Evolutionary conservation across 352 stramenopile genomes (phyloP).

Genomic region (Phytophthora uliginosa): DNA sequence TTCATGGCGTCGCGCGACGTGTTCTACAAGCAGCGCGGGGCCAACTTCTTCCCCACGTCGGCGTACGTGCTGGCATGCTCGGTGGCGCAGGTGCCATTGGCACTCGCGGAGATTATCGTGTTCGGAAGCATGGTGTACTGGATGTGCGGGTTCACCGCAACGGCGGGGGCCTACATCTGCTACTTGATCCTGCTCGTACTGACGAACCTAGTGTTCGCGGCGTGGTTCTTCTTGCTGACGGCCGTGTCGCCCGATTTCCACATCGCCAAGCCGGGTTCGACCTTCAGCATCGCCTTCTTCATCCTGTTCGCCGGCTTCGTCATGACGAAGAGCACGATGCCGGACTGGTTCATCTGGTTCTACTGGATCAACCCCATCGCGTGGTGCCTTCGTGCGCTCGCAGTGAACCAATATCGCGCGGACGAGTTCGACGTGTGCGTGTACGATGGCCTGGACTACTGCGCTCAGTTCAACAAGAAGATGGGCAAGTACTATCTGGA

Average conservation of each 20-base stretch:
- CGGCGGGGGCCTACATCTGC: conserved; percentile 40
- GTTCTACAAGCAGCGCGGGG: conserved; percentile 60
- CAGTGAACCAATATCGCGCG: conserved; percentile 39
- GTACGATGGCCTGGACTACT: conserved; percentile 38
- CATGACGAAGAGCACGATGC: conserved; percentile 54
- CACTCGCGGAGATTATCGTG: conserved; percentile 61
- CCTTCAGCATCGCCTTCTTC: conserved; percentile 56
- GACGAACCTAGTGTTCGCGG: conserved; percentile 44
- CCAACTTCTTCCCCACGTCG: conserved; percentile 67
- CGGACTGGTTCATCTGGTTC: conserved; percentile 38
- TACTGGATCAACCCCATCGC: conserved; percentile 58
- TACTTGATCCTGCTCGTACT: conserved; percentile 50
- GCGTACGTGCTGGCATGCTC: conserved; percentile 72
- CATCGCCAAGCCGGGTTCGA: conserved; percentile 55
- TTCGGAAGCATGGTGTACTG: conserved; percentile 71
- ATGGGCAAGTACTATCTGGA: conserved; percentile 35
- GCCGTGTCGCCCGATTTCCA: conserved; percentile 38
- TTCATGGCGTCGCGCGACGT: conserved; percentile 53
- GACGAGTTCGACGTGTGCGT: conserved; percentile 4
- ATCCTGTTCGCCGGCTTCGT: conserved; percentile 70
- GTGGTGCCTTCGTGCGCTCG: conserved; percentile 50
- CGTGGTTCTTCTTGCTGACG: conserved; percentile 53
- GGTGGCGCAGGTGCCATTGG: conserved; percentile 46
- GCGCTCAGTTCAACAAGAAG: conserved; percentile 30
- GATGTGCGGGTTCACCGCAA: conserved; percentile 59